These are phyloP conservation scores for Podospora pseudocomata DNA, from an alignment of 495 filamentous ascomycete species.

Conservation along the genomic window DNA sequence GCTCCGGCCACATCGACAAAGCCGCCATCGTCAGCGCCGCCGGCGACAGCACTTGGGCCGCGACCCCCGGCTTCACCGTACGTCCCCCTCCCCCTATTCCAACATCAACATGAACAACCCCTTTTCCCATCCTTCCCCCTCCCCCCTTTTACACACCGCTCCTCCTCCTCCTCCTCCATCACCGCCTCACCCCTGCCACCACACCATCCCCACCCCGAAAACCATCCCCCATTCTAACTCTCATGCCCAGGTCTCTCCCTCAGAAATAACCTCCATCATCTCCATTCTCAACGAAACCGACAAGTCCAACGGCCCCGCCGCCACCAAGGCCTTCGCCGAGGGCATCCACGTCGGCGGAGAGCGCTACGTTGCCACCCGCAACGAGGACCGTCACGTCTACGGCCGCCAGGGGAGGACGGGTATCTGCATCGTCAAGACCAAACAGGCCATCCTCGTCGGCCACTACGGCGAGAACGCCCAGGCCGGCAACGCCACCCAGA, in stretches of 20 bases:
- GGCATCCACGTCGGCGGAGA: constrained; percentile 71
- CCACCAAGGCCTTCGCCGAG: constrained; percentile 44
- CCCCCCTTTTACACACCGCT: neutral
- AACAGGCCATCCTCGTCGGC: constrained; percentile 77
- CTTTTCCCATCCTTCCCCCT: neutral
- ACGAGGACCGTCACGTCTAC: constrained; percentile 75
- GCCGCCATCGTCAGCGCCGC: constrained; percentile 80
- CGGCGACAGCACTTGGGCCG: constrained; percentile 81
- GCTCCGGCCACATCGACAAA: constrained; percentile 76
- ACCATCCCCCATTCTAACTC: too few species aligned
- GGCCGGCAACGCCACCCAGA: constrained; percentile 61
- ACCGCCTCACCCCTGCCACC: neutral
- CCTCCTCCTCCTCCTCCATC: neutral
- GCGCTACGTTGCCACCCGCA: constrained; percentile 66
- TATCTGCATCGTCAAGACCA: constrained; percentile 74
- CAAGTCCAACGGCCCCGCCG: constrained; percentile 44
- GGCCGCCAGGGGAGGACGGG: constrained; percentile 85
- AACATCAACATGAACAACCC: neutral
- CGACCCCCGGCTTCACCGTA: constrained; percentile 68
- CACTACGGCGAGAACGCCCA: constrained; percentile 71
- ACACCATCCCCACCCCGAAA: neutral
- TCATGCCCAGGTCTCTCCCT: neutral
- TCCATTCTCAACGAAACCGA: constrained; percentile 35
- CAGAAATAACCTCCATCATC: constrained; percentile 52
- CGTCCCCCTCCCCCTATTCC: constrained; percentile 28